Evolutionary conservation across 2,329 filamentous ascomycete genomes (phyloP), one percentile per base, ranked within the genome.

Genomic region (Diplodia intermedia): DNA sequence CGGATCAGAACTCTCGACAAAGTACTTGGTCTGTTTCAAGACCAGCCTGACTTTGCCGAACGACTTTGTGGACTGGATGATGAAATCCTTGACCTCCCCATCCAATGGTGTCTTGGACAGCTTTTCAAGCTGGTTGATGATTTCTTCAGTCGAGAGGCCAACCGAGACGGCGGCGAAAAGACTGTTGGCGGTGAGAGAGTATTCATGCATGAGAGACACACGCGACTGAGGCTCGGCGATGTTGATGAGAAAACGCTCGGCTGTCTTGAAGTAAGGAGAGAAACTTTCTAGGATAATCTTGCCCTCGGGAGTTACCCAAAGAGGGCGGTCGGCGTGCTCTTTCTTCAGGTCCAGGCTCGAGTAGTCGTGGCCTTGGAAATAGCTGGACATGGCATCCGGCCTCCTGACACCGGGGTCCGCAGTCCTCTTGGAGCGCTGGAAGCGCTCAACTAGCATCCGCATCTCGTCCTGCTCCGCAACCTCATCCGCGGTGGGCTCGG

Each of bases 31-130:
- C 74, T 97, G 91, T 79, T 97, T 97, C 71, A 98, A 80, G 54
- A 98, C 95, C 65, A 98, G 87, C 79, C 97, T 95, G 67, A 97
- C 93, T 80, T 97, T 98, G 71, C 95, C 95, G 77, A 95, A 98
- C 65, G 92, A 95, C 71, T 92, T 89, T 6, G 93, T 97, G 70
- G 93, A 95, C 69, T 89, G 89, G 71, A 94, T 84, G 71, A 91
- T 94, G 78, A 94, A 97, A 9, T 88, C 83, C 70, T 89, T 87
- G 70, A 98, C 91, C 57, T 89, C 87, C n/a, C 91, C 86, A 0
- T 94, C 93, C 14, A 98, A 83, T 8, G 91, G 89, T 2, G 91
- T 96, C 82, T 98, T 98, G 20, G 93, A 92, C 72, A 97, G 90
- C 47, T 90, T 88, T 73, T 97, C 92, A 62, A 98, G 84, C 47